These are phyloP conservation scores for Aspergillus clavatus DNA, from an alignment of 2,329 filamentous ascomycete species.

Conservation along the genomic window DNA sequence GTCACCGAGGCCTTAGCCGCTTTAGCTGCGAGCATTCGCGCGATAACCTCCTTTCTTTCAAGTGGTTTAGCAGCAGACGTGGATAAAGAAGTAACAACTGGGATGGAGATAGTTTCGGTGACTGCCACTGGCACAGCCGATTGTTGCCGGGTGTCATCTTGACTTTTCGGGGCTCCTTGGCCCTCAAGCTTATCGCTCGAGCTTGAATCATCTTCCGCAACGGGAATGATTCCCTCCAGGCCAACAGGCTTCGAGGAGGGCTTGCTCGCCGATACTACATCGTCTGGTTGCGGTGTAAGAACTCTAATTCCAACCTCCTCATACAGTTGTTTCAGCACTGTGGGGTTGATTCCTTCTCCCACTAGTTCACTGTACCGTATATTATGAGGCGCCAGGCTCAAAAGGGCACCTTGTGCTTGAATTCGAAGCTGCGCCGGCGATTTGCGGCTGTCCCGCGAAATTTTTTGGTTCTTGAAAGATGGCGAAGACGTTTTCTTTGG, in stretches of 20 bases:
- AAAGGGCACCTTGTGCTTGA: constrained; percentile 61
- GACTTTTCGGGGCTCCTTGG: not conserved
- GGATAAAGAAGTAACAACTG: not conserved
- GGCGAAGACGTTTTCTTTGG: not conserved
- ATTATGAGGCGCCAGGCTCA: constrained; percentile 58
- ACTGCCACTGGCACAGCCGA: not conserved
- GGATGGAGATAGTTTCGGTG: not conserved
- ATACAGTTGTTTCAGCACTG: constrained; percentile 61
- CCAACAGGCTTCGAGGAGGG: not conserved
- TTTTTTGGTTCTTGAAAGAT: not conserved
- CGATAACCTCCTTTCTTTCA: constrained; percentile 71
- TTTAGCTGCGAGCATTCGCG: constrained; percentile 69
- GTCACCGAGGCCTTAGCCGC: constrained; percentile 47
- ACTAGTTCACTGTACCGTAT: constrained; percentile 70
- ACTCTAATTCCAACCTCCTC: constrained; percentile 59
- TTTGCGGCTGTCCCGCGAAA: constrained; percentile 8
- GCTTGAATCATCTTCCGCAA: not conserved
- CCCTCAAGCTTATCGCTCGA: not conserved
- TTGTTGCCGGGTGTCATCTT: not conserved
- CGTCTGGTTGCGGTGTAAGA: constrained; percentile 13
- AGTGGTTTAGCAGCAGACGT: constrained; percentile 42
- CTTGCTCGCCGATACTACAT: not conserved
- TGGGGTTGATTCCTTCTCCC: constrained; percentile 64
- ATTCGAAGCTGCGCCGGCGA: constrained; percentile 37
- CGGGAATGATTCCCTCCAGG: not conserved